These are phyloP conservation scores for Stellera chamaejasme DNA, from an alignment of 345 rosid species.

Conservation along the genomic window DNA sequence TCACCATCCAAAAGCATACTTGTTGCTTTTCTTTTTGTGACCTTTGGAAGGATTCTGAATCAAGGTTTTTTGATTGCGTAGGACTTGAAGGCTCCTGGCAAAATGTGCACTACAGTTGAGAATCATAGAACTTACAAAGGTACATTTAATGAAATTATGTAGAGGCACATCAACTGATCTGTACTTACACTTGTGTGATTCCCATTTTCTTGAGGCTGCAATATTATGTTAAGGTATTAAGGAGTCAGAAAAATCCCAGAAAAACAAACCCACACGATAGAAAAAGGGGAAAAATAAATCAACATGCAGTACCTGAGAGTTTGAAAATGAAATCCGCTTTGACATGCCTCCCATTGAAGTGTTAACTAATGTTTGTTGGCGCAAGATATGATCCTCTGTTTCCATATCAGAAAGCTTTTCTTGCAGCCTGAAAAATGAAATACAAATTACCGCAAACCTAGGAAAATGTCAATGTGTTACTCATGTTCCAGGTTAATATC, in stretches of 20 bases:
- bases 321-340: conserved; percentile 39
- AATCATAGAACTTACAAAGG: conserved; percentile 12
- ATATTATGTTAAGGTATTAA: conserved; percentile 9
- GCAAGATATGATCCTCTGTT: conserved; percentile 61
- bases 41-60: conserved; percentile 49
- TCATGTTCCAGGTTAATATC: background rate
- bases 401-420: conserved; percentile 85
- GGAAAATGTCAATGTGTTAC: conserved; percentile 6
- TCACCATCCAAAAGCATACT: conserved; percentile 22
- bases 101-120: conserved; percentile 13
- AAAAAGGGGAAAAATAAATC: conserved; percentile 6
- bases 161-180: conserved; percentile 8
- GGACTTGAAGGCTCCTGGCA: conserved; percentile 46
- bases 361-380: conserved; percentile 49
- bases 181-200: conserved; percentile 40
- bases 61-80: conserved; percentile 38
- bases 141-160: conserved; percentile 5
- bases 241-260: conserved; percentile 7
- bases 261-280: background rate
- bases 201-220: conserved; percentile 72
- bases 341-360: conserved; percentile 50
- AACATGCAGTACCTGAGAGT: conserved; percentile 29
- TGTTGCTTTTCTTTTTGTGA: conserved; percentile 61
- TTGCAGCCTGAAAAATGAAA: conserved; percentile 47
- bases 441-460: conserved; percentile 3